Evolutionary conservation across 768 basidiomycete species (phyloP).

Genomic region (Pleurotus citrinopileatus): DNA sequence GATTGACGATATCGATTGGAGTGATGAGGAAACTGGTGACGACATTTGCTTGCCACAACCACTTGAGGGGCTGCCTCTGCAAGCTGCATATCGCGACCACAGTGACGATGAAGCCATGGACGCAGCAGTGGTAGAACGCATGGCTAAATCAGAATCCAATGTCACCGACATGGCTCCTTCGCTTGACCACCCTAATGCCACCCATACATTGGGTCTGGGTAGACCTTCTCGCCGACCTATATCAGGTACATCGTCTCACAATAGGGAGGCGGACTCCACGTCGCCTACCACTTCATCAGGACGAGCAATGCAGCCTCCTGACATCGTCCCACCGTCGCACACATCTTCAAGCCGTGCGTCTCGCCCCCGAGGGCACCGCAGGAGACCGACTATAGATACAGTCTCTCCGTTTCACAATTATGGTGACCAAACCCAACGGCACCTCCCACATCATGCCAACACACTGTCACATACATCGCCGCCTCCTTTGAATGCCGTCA

Average conservation of each 20-base stretch:
- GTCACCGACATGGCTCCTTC: background rate
- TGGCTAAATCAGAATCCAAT: constrained; percentile 1
- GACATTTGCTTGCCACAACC: constrained; percentile 23
- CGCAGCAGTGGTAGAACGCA: background rate
- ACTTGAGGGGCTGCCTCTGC: constrained; percentile 15
- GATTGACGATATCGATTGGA: constrained; percentile 45
- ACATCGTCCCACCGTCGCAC: background rate
- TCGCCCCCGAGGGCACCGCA: background rate
- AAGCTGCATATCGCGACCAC: background rate
- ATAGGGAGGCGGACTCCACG: background rate
- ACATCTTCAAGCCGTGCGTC: background rate
- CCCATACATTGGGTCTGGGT: background rate
- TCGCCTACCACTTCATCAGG: background rate
- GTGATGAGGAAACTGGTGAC: constrained; percentile 38
- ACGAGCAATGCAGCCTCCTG: background rate
- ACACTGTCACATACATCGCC: constrained; percentile 20
- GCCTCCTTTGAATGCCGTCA: constrained; percentile 34
- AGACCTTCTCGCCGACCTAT: background rate
- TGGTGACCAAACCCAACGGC: constrained; percentile 11
- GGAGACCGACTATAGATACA: constrained; percentile 6
- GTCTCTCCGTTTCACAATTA: background rate
- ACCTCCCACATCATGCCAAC: constrained; percentile 18
- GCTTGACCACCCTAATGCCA: background rate
- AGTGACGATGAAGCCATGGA: background rate
- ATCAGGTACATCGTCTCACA: background rate